A percentile compares a stretch with the other conserved stretches of the same genome.
These are phyloP conservation scores for Hericium alpestre DNA, from an alignment of 768 basidiomycete species.

Conservation along the genomic window DNA sequence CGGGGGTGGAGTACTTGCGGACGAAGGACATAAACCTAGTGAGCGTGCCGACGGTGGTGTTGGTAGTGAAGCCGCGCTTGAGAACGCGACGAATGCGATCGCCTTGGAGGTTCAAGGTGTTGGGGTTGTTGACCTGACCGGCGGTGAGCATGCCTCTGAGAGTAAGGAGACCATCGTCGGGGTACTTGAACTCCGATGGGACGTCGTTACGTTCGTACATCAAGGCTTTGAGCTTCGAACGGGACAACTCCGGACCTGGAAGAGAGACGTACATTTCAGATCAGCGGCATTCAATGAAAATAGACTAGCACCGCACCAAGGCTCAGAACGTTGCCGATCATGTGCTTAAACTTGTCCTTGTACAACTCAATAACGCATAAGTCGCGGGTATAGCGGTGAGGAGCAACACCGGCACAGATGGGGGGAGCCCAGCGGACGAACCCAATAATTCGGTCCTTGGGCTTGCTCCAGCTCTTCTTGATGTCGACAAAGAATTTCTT, in stretches of 20 bases:
- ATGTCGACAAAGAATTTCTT: constrained; percentile 16
- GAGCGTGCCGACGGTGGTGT: constrained; percentile 17
- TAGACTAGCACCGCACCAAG: constrained; percentile 14
- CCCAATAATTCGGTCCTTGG: constrained; percentile 19
- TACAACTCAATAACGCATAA: constrained; percentile 20
- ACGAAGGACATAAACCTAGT: constrained; percentile 13
- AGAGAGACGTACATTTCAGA: constrained; percentile 8
- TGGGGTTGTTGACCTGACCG: constrained; percentile 14
- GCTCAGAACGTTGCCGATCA: constrained; percentile 18
- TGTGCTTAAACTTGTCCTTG: constrained; percentile 16
- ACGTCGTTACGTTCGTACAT: constrained; percentile 14
- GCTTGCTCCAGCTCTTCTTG: constrained; percentile 15
- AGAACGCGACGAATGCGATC: constrained; percentile 16
- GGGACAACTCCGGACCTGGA: constrained; percentile 11
- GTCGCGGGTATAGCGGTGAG: constrained; percentile 15
- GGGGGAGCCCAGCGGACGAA: constrained; percentile 19
- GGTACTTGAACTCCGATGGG: constrained; percentile 19
- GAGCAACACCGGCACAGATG: constrained; percentile 12
- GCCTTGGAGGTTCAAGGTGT: constrained; percentile 13
- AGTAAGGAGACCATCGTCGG: constrained; percentile 14
- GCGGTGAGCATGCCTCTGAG: constrained; percentile 17
- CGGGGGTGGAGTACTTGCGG: constrained; percentile 13
- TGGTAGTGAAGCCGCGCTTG: constrained; percentile 16
- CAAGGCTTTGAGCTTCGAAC: constrained; percentile 7
- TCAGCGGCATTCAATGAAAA: constrained; percentile 8